Base-by-base conservation (phyloP, 306 rosid genomes). In the Alnus rubra region DNA sequence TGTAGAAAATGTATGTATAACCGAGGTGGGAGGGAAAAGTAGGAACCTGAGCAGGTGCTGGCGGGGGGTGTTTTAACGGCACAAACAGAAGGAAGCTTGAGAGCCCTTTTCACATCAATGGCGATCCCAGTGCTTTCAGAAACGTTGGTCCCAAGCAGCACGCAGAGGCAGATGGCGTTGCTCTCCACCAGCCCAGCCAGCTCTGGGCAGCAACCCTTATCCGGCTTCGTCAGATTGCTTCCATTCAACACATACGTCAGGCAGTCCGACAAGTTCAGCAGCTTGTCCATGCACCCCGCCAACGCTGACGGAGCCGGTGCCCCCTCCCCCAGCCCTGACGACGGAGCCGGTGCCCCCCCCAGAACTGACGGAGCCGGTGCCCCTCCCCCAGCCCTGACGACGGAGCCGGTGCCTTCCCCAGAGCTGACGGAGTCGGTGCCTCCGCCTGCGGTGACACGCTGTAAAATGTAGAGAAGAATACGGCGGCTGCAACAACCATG, bases 161-260 rank as follows among this genome's bases (percentile, higher is more conserved):
- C 2, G 74, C 97, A 92, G 58, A 94, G 72, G 77, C 98, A 94
- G 1, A 48, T 16, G 0, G 97, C 97, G 73, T 74, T 77, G 73
- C 69, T 71, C 1, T 84, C 89, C 30, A 91, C 74, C 64, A 94
- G 74, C 15, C 82, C 77, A 9, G 91, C 89, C 4, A 92, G 82
- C 78, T 88, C 97, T 4, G 92, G 88, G 74, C 98, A 94, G 62
- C 98, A 94, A 0, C 73, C 84, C 79, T 88, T 89, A 7, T 87
- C 92, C 49, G 98, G 98, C 44, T 80, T 83, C 5, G 79, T 75
- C 77, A 33, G 1, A 0, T 88, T 91, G 49, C 98, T 92, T 11
- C 91, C 97, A 19, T 18, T 69, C 78, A 54, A 23, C 70, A 94
- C 98, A 74, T 72, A 94, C 5, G 91, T n/a, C 2, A 94, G 82